These are phyloP conservation scores for Diplocarpon rosae DNA, from an alignment of 2,329 filamentous ascomycete species.

Conservation along the genomic window DNA sequence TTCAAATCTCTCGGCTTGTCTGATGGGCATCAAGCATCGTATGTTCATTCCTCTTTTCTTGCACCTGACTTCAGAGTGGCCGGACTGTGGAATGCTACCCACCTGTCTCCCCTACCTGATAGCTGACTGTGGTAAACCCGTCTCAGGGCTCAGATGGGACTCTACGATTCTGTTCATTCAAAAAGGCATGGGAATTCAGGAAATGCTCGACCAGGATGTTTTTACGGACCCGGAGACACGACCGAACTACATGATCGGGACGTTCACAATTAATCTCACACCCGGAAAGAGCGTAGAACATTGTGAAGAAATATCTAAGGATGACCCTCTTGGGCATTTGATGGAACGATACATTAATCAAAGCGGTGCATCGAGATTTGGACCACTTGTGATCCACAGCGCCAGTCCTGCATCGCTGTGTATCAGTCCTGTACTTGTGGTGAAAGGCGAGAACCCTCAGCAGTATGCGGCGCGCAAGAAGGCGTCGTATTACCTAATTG, in stretches of 20 bases:
- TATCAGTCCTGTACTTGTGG: background rate
- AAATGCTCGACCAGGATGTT: background rate
- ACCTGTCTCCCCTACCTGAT: background rate
- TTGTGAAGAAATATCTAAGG: background rate
- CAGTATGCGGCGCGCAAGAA: background rate
- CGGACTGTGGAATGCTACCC: too few species aligned
- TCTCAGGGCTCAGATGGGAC: background rate
- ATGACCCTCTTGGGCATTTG: background rate
- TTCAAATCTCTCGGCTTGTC: background rate
- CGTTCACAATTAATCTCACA: background rate
- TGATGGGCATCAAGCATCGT: background rate
- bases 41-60: background rate
- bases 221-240: background rate
- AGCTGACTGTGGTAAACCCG: background rate
- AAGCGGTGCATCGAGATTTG: background rate
- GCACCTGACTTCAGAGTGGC: background rate
- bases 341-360: background rate
- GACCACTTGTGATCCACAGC: background rate
- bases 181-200: background rate
- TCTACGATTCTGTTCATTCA: slow-evolving; percentile 1
- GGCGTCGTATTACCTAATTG: background rate
- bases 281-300: background rate
- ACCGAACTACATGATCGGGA: background rate
- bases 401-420: background rate
- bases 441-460: background rate